Evolutionary conservation across 371 early-diverging fungal species (phyloP).

Genomic region (Phascolomyces articulosus): DNA sequence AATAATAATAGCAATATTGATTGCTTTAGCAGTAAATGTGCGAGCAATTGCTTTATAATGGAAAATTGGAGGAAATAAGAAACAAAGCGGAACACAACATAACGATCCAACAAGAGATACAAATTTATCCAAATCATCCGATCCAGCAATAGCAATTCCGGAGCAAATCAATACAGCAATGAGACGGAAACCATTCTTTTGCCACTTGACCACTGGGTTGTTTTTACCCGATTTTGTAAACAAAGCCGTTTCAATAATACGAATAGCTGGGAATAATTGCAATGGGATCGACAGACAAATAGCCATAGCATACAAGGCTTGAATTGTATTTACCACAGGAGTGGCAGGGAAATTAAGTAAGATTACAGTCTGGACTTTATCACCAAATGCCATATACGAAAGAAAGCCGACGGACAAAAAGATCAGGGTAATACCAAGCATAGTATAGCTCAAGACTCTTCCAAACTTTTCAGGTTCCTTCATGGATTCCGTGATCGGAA

Average conservation of each 20-base stretch:
- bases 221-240: conserved; percentile 67
- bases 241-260: conserved; percentile 80
- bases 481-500: conserved; percentile 78
- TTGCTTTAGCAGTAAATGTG: conserved; percentile 31
- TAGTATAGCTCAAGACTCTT: conserved; percentile 67
- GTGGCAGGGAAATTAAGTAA: conserved; percentile 77
- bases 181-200: conserved; percentile 80
- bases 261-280: conserved; percentile 85
- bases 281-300: conserved; percentile 86
- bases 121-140: conserved; percentile 79
- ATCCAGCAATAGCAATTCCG: conserved; percentile 72
- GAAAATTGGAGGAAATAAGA: conserved; percentile 85
- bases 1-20: conserved; percentile 62
- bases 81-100: conserved; percentile 69
- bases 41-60: conserved; percentile 69
- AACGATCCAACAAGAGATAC: conserved; percentile 80
- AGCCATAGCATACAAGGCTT: conserved; percentile 81
- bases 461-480: conserved; percentile 80
- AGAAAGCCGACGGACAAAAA: conserved; percentile 77
- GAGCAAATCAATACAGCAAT: conserved; percentile 62
- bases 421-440: conserved; percentile 70
- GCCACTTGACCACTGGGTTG: conserved; percentile 79
- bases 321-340: conserved; percentile 62
- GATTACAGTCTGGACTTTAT: conserved; percentile 77
- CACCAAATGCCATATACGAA: conserved; percentile 83